Evolutionary conservation across 257 asterid genomes (phyloP).

Genomic region (Nicotiana benthamiana): DNA sequence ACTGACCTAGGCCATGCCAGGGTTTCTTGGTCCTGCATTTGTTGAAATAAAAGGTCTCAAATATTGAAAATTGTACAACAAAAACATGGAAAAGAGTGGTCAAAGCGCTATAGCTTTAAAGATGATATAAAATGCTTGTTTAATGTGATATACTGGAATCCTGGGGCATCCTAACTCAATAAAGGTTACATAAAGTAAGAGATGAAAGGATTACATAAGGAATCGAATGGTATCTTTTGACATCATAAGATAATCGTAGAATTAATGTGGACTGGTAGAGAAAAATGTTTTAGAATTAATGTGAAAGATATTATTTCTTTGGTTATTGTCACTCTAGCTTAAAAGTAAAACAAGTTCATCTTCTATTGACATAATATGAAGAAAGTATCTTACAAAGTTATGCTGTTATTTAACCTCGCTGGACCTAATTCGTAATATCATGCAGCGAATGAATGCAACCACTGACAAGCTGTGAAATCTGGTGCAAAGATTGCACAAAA

Average conservation of each 20-base stretch:
- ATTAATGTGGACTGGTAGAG: background rate
- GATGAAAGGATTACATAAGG: background rate
- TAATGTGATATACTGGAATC: background rate
- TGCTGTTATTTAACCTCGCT: background rate
- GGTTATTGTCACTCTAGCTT: background rate
- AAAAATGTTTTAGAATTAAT: background rate
- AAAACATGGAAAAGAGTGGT: background rate
- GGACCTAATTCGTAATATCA: background rate
- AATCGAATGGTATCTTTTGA: background rate
- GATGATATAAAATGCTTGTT: background rate
- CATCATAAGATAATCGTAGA: background rate
- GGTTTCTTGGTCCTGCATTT: background rate
- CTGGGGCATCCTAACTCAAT: background rate
- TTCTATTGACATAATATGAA: background rate
- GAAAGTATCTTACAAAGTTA: background rate
- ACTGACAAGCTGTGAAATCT: background rate
- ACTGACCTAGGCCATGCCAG: background rate
- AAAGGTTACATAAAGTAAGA: background rate
- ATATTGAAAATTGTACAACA: background rate
- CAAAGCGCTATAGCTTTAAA: background rate
- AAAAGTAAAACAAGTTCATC: background rate
- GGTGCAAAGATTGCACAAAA: slow-evolving; percentile 1
- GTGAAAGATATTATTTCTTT: background rate
- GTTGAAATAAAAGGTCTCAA: background rate
- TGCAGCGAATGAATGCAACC: background rate